Evolutionary conservation across 768 basidiomycete genomes (phyloP).

Genomic region (Xerocomus brunneocitrinus): DNA sequence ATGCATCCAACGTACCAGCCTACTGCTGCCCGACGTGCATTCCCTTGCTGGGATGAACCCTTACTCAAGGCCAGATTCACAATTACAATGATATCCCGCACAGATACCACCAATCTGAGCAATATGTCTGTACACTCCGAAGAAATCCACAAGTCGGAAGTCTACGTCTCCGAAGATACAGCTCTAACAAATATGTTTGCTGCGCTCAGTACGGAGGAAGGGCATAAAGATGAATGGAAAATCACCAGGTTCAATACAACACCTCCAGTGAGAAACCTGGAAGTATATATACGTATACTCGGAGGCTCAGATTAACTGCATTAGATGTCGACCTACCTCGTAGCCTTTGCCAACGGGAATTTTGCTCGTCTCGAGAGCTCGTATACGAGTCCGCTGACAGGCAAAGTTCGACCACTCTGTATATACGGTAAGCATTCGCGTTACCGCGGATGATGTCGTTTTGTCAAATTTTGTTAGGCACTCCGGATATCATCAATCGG

Average conservation of each 20-base stretch:
- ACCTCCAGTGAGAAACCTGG: constrained; percentile 47
- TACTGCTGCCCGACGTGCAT: constrained; percentile 76
- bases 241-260: constrained; percentile 77
- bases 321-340: constrained; percentile 82
- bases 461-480: constrained; percentile 44
- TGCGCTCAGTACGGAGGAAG: constrained; percentile 33
- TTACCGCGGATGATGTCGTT: neutral
- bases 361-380: constrained; percentile 72
- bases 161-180: constrained; percentile 26
- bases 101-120: constrained; percentile 69
- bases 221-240: constrained; percentile 57
- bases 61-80: constrained; percentile 79
- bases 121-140: constrained; percentile 84
- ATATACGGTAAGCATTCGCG: constrained; percentile 61
- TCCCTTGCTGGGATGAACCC: constrained; percentile 94
- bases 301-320: neutral
- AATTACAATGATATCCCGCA: constrained; percentile 75
- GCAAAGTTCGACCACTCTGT: constrained; percentile 75
- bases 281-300: neutral
- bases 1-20: constrained; percentile 43
- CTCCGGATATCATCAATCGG: constrained; percentile 76
- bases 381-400: constrained; percentile 75
- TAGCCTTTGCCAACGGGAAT: constrained; percentile 79
- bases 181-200: constrained; percentile 42
- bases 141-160: constrained; percentile 37